Evolutionary conservation across 2,329 filamentous ascomycete species (phyloP), one percentile per base, ranked within the genome.

Genomic region (Fusarium neocosmosporiellum): DNA sequence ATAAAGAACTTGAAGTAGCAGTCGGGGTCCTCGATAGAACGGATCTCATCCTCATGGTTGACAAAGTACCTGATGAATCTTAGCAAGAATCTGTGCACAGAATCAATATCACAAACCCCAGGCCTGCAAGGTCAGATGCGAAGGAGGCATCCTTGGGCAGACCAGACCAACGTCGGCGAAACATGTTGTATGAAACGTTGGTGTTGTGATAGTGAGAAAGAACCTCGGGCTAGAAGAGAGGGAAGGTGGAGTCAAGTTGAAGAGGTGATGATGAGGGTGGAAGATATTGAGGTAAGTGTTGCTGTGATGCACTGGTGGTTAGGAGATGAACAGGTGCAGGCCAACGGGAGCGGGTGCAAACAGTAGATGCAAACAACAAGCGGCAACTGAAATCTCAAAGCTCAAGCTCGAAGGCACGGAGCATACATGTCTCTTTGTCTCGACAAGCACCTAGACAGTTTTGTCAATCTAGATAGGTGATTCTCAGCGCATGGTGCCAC

Each of bases 1-100:
- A 93, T 81, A 79, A 90, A 92, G 86, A 88, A 98, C 74, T 93
- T 88, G 85, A 94, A 97, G 78, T 91, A 92, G 72, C 88, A 85
- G 31, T 92, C 87, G 0, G 92, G 91, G 37, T 94, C 84, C 24
- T 88, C 84, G 63, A 93, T 91, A 69, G 87, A 91, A 55, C 93
- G 91, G 69, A 98, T 88, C 77, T 96, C 90, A 74, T 96, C 94
- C 0, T 90, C 82, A 0, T 91, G 87, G 74, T 94, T 95, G 82
- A 97, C 82, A 79, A 94, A 95, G 82, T 95, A 97, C 48, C 94
- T 95, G 67, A 22, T 9, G 7, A 22, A 22, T 13, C 63, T 64
- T 29, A 20, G 29, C 7, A 7, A 29, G 18, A 27, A 53, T 53
- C n/a, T 33, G 34, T 6, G 10, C 5, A 34, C 3, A 54, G 31